phyloP scores from a whole-genome alignment of 2,329 filamentous ascomycete genomes.

The Ophiostoma angusticollis region DNA sequence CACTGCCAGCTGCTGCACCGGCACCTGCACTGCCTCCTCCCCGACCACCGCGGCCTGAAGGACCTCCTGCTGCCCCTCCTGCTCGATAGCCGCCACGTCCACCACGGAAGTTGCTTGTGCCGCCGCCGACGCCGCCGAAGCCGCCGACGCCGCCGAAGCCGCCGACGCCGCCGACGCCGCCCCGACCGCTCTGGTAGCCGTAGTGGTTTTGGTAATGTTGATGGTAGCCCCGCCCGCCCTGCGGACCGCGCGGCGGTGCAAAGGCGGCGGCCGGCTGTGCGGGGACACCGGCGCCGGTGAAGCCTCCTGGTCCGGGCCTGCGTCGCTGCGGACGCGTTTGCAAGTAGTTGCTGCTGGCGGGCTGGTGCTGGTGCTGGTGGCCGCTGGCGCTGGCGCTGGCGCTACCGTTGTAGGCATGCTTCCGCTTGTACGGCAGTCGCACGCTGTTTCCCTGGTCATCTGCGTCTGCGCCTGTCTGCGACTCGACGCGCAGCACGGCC shows the following conservation, averaged over 20 bases:
- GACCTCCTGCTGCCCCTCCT: not conserved
- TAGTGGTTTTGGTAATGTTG: conserved; percentile 6
- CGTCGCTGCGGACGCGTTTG: too few species aligned
- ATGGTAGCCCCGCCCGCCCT: conserved; percentile 8
- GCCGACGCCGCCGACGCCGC: conserved; percentile 1
- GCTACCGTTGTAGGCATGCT: not conserved
- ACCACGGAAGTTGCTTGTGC: not conserved
- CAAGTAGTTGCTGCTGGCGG: too few species aligned
- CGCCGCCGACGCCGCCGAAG: not conserved
- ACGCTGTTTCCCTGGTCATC: not conserved
- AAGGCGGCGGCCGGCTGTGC: conserved; percentile 5
- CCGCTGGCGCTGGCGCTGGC: not conserved
- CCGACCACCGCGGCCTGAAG: not conserved
- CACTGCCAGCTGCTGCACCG: not conserved
- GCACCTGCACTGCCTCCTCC: not conserved
- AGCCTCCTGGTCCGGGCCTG: too few species aligned
- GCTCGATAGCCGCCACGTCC: conserved; percentile 5
- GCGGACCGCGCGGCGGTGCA: not conserved
- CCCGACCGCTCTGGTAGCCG: conserved; percentile 1
- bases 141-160: not conserved
- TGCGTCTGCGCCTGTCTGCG: conserved; percentile 35
- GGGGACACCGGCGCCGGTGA: not conserved
- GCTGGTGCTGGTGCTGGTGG: too few species aligned
- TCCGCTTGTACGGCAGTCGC: too few species aligned
- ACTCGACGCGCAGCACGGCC: conserved; percentile 66